A percentile compares a stretch with the other conserved stretches of the same genome.
Conservation (phyloP, 2,329 filamentous ascomycete species). For the Diaporthe nobilis region DNA sequence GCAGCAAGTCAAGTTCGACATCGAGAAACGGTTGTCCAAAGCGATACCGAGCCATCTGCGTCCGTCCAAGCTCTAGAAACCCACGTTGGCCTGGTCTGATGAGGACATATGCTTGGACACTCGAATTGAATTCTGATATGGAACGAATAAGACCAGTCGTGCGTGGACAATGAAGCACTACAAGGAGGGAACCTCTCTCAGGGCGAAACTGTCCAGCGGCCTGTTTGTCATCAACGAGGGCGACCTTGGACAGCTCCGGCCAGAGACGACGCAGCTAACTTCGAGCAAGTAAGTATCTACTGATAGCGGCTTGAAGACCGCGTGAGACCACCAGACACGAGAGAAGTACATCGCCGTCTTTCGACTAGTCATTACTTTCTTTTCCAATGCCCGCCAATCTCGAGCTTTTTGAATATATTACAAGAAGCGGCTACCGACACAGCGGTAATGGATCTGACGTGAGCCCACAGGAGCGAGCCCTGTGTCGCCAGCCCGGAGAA, state of each 20-base stretch:
- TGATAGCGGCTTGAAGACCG: background rate
- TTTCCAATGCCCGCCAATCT: background rate
- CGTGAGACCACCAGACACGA: background rate
- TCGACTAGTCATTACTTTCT: background rate
- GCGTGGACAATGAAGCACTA: background rate
- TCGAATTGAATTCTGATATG: too few relatives aligned
- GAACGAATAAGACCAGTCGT: background rate
- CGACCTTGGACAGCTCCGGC: background rate
- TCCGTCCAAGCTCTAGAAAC: background rate
- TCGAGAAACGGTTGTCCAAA: background rate
- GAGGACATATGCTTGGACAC: background rate
- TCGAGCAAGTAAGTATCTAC: background rate
- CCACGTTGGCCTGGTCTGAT: too few relatives aligned
- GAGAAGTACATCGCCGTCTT: too few relatives aligned
- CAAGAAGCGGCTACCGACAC: background rate
- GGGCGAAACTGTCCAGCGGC: background rate
- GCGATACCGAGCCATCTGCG: background rate
- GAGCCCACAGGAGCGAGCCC: background rate
- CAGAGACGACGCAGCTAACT: background rate
- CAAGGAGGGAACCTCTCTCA: background rate
- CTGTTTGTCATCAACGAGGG: background rate
- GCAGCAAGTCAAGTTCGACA: background rate
- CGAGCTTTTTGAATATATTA: background rate
- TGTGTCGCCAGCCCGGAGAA: conserved; percentile 7
- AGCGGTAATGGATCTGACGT: conserved; percentile 2